Conservation (phyloP, 2,329 filamentous ascomycete genomes). For the Fusarium subglutinans region DNA sequence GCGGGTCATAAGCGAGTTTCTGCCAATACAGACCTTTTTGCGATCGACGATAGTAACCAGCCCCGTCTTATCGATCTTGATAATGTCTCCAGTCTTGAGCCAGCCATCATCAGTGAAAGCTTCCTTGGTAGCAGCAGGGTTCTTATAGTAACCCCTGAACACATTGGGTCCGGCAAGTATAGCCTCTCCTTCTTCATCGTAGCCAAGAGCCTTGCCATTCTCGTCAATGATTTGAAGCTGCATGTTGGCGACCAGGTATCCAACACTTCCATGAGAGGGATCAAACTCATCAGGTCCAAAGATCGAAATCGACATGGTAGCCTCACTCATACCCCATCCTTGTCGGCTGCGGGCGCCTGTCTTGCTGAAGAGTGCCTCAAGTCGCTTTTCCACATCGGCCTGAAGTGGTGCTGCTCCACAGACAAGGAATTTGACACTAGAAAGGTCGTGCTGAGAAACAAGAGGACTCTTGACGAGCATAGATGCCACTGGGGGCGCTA, state of each 20-base stretch:
- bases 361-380: background rate
- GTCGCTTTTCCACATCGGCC: background rate
- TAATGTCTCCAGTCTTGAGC: conserved; percentile 2
- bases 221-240: background rate
- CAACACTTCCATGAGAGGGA: background rate
- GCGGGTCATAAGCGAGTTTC: fast-evolving
- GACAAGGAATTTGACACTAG: background rate
- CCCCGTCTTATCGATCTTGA: background rate
- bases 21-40: background rate
- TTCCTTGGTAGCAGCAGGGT: background rate
- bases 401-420: conserved; percentile 12
- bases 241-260: conserved; percentile 1
- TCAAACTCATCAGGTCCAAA: conserved; percentile 12
- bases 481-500: background rate
- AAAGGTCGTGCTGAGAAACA: background rate
- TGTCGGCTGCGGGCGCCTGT: background rate
- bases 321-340: conserved; percentile 14
- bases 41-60: conserved; percentile 4
- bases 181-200: background rate
- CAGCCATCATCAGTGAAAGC: background rate
- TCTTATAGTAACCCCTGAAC: background rate
- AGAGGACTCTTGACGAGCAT: background rate
- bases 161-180: background rate
- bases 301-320: background rate
- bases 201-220: background rate